A percentile compares a stretch with the other conserved stretches of the same genome.
phyloP scores from a whole-genome alignment of 1,284 basidiomycete species.

The Cryptococcus hybrid region DNA sequence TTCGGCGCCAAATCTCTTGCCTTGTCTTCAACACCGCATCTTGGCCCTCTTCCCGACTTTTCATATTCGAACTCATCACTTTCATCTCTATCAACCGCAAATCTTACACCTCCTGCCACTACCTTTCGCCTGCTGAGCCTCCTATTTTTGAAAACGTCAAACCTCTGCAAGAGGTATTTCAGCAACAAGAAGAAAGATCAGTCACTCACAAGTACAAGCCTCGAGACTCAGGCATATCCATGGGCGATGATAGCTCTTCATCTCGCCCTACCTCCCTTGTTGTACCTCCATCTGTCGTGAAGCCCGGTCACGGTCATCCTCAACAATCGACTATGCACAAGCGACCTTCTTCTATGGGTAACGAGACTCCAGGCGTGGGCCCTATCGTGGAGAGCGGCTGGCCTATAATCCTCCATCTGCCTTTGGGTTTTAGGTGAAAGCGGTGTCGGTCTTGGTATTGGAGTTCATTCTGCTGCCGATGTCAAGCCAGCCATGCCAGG shows the following conservation, averaged over 20 bases:
- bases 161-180: conserved; percentile 50
- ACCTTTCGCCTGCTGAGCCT: conserved; percentile 36
- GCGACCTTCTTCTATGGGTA: conserved; percentile 38
- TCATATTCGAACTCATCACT: conserved; percentile 42
- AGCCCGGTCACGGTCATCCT: conserved; percentile 11
- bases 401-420: conserved; percentile 14
- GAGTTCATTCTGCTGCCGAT: conserved; percentile 15
- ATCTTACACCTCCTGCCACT: conserved; percentile 34
- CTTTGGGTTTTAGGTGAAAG: conserved; percentile 46
- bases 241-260: conserved; percentile 16
- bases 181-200: conserved; percentile 26
- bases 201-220: conserved; percentile 49
- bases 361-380: conserved; percentile 37
- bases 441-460: conserved; percentile 30
- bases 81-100: conserved; percentile 31
- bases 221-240: conserved; percentile 43
- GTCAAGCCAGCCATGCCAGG: conserved; percentile 47
- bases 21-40: conserved; percentile 28
- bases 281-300: conserved; percentile 13
- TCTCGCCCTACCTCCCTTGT: conserved; percentile 7
- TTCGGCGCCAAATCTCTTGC: conserved; percentile 49
- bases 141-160: conserved; percentile 50
- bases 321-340: conserved; percentile 36
- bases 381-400: conserved; percentile 31
- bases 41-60: conserved; percentile 34